These are phyloP conservation scores for Colletotrichum melonis DNA, from an alignment of 2,329 filamentous ascomycete species.

Conservation along the genomic window DNA sequence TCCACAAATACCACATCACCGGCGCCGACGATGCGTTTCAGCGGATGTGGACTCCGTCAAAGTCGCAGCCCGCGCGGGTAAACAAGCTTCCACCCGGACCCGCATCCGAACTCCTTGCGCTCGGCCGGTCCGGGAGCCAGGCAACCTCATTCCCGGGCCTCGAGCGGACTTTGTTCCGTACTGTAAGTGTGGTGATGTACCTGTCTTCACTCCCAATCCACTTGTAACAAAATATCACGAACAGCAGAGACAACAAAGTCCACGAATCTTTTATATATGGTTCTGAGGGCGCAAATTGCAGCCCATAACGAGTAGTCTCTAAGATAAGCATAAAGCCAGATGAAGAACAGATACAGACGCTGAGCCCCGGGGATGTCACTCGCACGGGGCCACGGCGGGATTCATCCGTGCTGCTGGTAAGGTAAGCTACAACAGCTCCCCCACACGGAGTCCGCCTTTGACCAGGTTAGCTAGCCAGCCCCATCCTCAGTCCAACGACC, in stretches of 20 bases:
- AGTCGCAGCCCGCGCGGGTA: neutral
- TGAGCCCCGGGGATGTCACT: constrained; percentile 31
- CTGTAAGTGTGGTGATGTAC: neutral
- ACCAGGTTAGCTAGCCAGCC: constrained; percentile 5
- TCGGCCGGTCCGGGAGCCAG: constrained; percentile 25
- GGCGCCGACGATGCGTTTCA: neutral
- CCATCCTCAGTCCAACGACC: constrained; percentile 10
- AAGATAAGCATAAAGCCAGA: constrained; percentile 16
- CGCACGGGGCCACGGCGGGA: constrained; percentile 22
- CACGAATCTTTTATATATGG: constrained; percentile 25
- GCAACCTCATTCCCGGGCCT: neutral
- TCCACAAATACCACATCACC: neutral
- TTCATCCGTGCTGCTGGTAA: neutral
- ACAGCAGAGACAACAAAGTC: neutral
- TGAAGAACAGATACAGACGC: constrained; percentile 27
- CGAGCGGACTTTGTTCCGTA: constrained; percentile 11
- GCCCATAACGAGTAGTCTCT: constrained; percentile 13
- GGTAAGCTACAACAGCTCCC: constrained; percentile 11
- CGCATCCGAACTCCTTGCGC: constrained; percentile 6
- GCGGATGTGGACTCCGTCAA: neutral
- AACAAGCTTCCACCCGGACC: neutral
- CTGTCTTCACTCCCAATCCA: neutral
- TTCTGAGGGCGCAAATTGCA: constrained; percentile 9
- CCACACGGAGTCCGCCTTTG: constrained; percentile 14
- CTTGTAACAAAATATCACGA: neutral